These are phyloP conservation scores for Emiliania huxleyi DNA, from an alignment of 78 protist species.

Conservation along the genomic window DNA sequence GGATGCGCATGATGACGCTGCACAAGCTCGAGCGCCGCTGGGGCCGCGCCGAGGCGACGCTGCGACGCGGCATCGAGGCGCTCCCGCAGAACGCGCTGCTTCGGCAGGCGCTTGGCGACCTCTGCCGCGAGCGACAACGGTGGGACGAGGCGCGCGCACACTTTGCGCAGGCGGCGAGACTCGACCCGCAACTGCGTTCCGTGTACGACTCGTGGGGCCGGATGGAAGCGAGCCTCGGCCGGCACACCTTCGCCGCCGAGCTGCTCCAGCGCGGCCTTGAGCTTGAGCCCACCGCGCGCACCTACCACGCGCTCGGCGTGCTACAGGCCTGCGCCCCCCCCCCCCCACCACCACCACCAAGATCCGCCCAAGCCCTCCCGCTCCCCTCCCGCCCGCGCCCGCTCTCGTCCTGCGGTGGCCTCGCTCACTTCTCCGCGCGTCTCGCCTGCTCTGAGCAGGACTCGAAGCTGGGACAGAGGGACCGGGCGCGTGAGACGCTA, in stretches of 20 bases:
- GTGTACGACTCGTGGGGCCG: constrained; percentile 26
- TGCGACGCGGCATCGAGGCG: neutral
- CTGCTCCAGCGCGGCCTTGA: neutral
- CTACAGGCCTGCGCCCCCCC: neutral
- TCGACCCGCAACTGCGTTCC: neutral
- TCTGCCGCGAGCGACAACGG: neutral
- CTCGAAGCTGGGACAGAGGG: neutral
- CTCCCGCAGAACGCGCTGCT: neutral
- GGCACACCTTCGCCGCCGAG: neutral
- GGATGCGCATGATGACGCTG: neutral
- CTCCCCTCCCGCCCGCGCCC: too few species aligned
- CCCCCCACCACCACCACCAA: too few species aligned
- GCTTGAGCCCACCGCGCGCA: neutral
- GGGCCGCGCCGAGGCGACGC: neutral
- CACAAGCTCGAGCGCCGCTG: neutral
- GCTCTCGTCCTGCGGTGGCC: too few species aligned
- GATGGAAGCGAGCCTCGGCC: neutral
- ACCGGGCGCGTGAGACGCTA: neutral
- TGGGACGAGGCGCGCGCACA: neutral
- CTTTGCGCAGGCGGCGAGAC: neutral
- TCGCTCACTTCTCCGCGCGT: too few species aligned
- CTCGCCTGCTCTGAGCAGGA: neutral
- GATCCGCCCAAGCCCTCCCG: too few species aligned
- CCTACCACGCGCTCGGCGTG: neutral
- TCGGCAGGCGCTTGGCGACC: constrained; percentile 5